Base-by-base conservation (phyloP, 768 basidiomycete genomes). In the Suillus decipiens region DNA sequence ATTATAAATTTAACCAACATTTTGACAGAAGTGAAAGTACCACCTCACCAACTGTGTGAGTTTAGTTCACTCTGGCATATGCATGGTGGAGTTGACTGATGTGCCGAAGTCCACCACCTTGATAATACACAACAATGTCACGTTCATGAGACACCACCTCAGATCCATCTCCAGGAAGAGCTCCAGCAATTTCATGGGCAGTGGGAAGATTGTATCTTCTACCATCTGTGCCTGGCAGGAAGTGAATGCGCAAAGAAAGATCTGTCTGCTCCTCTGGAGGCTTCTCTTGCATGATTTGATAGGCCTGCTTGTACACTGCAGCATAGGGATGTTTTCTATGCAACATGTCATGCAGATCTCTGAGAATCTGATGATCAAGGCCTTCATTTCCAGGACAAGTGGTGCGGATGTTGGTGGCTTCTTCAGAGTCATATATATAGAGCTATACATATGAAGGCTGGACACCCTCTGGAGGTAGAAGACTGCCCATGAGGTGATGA, bases 151-250 rank as follows among this genome's bases (percentile, higher is more conserved):
- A 41, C 0, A 53, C 45, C 31, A 37, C 37, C 14, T 72, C 31
- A 19, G 64, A 41, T 7, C 67, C 73, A 71, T 73, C 66, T 8
- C 72, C 76, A 59, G 37, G 37, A 14, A 39, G 28, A 28, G 28
- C 28, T 28, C 2, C 75, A 45, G 79, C 79, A 61, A 84, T 72
- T 55, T 83, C 80, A 62, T 76, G 68, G 1, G 75, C 72, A 54
- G 76, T 79, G 1, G 83, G 82, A 0, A 80, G 63, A 65, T 84
- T 84, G 59, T 85, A 82, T 14, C 73, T 60, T 6, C 78, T 67
- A 0, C 54, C 67, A 70, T 83, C 80, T 60, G 55, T 47, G 0
- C 51, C 61, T 0, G 63, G 59, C 1, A 68, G 55, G 0, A 69
- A 5, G 37, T 60, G 39, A 15, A 77, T 33, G 0, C 33, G 1